Conservation (phyloP, 495 filamentous ascomycete genomes). For the Hypoxylon trugodes region DNA sequence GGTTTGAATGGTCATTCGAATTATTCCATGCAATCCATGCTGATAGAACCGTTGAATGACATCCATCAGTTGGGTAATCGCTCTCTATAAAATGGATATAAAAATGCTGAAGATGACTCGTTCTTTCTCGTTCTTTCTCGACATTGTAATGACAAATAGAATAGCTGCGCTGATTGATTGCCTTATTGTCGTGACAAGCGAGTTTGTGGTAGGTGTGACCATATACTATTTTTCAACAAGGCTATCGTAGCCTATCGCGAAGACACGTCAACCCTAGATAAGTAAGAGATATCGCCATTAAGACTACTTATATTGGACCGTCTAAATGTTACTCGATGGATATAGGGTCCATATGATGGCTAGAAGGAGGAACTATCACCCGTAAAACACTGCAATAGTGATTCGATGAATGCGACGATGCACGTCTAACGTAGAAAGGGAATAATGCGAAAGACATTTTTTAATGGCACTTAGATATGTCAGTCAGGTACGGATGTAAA, state of each 20-base stretch:
- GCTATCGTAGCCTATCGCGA: background rate
- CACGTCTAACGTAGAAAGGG: background rate
- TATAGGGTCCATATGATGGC: conserved; percentile 4
- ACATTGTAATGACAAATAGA: background rate
- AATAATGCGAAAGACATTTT: background rate
- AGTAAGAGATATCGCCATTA: background rate
- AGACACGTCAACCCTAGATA: background rate
- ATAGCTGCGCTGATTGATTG: background rate
- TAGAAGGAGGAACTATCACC: background rate
- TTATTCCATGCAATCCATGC: too few relatives aligned
- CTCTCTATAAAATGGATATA: background rate
- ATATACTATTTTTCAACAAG: background rate
- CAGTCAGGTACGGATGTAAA: background rate
- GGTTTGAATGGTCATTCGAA: background rate
- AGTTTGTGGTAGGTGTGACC: conserved; percentile 2
- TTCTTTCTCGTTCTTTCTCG: background rate
- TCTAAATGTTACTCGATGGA: background rate
- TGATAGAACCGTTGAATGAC: too few relatives aligned
- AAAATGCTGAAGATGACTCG: background rate
- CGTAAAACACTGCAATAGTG: background rate
- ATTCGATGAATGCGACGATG: background rate
- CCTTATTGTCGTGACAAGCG: background rate
- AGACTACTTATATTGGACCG: background rate
- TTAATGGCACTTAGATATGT: background rate
- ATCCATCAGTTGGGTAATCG: too few relatives aligned